A percentile compares a stretch with the other conserved stretches of the same genome.
Evolutionary conservation across 306 rosid species (phyloP).

Genomic region (Prunus fruticosa): DNA sequence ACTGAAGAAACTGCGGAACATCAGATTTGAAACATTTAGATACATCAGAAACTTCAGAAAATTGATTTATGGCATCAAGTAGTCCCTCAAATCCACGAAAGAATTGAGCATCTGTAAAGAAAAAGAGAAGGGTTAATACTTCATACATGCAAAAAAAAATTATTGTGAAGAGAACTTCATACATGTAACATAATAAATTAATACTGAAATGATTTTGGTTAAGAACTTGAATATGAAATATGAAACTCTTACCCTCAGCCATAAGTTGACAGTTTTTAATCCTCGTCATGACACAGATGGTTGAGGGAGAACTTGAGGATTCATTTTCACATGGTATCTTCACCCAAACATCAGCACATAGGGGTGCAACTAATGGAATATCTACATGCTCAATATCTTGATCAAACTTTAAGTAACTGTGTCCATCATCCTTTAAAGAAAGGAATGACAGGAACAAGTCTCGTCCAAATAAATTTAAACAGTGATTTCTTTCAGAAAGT

Average conservation of each 20-base stretch:
- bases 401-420: slow-evolving; percentile 30
- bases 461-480: slow-evolving; percentile 68
- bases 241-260: slow-evolving; percentile 57
- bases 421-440: slow-evolving; percentile 43
- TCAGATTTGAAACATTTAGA: slow-evolving; percentile 72
- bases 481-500: slow-evolving; percentile 54
- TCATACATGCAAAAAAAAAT: slow-evolving; percentile 4
- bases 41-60: slow-evolving; percentile 50
- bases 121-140: slow-evolving; percentile 3
- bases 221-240: slow-evolving; percentile 16
- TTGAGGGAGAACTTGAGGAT: slow-evolving; percentile 31
- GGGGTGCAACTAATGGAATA: slow-evolving; percentile 49
- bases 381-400: slow-evolving; percentile 14
- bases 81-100: slow-evolving; percentile 66
- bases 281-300: slow-evolving; percentile 52
- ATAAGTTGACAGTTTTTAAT: slow-evolving; percentile 59
- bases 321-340: slow-evolving; percentile 57
- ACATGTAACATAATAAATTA: slow-evolving; percentile 17
- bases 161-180: slow-evolving; percentile 5
- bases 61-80: slow-evolving; percentile 47
- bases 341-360: slow-evolving; percentile 84
- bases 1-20: slow-evolving; percentile 66
- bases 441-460: slow-evolving; percentile 59
- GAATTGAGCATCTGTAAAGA: slow-evolving; percentile 46
- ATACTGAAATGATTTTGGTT: slow-evolving; percentile 5